phyloP scores from a whole-genome alignment of 208 protist species.

The Leishmania mexicana region DNA sequence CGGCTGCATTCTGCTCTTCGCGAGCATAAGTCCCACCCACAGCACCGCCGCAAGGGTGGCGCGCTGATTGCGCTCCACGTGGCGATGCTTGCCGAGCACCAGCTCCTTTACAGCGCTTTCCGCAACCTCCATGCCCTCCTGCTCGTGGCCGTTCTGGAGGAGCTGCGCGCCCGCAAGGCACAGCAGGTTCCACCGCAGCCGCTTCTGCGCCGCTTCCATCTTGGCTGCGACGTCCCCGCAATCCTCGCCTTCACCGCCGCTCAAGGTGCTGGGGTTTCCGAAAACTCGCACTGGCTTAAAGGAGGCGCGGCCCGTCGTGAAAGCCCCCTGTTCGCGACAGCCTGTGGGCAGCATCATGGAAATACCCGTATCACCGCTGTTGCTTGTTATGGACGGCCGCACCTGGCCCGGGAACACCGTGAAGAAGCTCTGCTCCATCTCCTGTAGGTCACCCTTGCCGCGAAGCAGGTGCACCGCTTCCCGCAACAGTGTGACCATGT shows the following conservation, averaged over 20 bases:
- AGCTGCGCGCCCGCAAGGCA: conserved; percentile 43
- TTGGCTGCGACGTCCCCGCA: conserved; percentile 4
- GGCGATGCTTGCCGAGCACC: conserved; percentile 46
- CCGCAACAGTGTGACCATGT: conserved; percentile 26
- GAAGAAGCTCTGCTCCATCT: conserved; percentile 49
- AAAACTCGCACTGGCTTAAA: not conserved
- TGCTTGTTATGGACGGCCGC: not conserved
- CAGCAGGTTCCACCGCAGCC: conserved; percentile 54
- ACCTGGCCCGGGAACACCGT: conserved; percentile 31
- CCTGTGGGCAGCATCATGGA: not conserved
- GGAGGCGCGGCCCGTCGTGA: not conserved
- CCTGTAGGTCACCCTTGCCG: conserved; percentile 40
- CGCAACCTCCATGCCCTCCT: conserved; percentile 41
- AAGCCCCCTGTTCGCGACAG: not conserved
- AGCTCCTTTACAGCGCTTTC: conserved; percentile 51
- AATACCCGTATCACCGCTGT: not conserved
- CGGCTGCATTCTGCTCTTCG: conserved; percentile 40
- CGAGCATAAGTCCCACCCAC: conserved; percentile 45
- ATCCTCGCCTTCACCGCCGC: not conserved
- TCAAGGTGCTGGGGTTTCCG: not conserved
- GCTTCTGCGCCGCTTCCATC: conserved; percentile 36
- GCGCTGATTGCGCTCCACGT: conserved; percentile 42
- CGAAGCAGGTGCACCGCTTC: conserved; percentile 47
- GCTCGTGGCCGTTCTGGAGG: conserved; percentile 30
- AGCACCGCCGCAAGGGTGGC: conserved; percentile 37